These are phyloP conservation scores for Ogataea parapolymorpha DNA, from an alignment of 805 yeast genomes.

Conservation along the genomic window DNA sequence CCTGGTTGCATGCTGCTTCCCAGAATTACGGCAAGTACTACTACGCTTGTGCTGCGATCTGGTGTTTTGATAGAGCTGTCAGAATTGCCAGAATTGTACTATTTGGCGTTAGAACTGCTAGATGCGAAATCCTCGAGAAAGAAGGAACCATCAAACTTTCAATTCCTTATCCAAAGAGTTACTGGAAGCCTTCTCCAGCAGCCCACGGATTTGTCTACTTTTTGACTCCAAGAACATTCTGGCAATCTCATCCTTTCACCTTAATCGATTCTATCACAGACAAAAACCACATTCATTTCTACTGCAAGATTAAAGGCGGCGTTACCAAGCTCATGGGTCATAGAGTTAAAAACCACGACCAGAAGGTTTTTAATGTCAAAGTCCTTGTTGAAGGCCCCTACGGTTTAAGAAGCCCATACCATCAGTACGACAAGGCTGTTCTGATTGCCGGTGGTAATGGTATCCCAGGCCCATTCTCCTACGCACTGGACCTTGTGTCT, in stretches of 20 bases:
- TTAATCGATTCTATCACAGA: slow-evolving; percentile 37
- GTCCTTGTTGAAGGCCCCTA: slow-evolving; percentile 69
- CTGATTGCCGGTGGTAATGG: slow-evolving; percentile 76
- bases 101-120: slow-evolving; percentile 40
- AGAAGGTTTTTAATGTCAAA: slow-evolving; percentile 29
- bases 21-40: slow-evolving; percentile 32
- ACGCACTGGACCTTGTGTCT: slow-evolving; percentile 34
- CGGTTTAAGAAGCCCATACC: slow-evolving; percentile 52
- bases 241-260: slow-evolving; percentile 62
- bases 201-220: slow-evolving; percentile 59
- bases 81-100: slow-evolving; percentile 38
- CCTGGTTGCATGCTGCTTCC: slow-evolving; percentile 52
- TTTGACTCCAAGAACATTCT: slow-evolving; percentile 47
- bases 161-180: slow-evolving; percentile 41
- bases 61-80: slow-evolving; percentile 52
- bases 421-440: slow-evolving; percentile 50
- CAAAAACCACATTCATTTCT: slow-evolving; percentile 38
- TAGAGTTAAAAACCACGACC: slow-evolving; percentile 28
- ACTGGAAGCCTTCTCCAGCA: slow-evolving; percentile 55
- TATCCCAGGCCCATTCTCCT: slow-evolving; percentile 55
- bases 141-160: slow-evolving; percentile 48
- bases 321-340: slow-evolving; percentile 44
- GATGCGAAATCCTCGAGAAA: slow-evolving; percentile 37
- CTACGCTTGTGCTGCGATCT: slow-evolving; percentile 43
- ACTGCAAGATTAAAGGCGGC: slow-evolving; percentile 56